Percentiles rank a stretch among this genome's conserved stretches.
Conservation (phyloP, 2,329 filamentous ascomycete genomes). For the Fusarium beomiforme region DNA sequence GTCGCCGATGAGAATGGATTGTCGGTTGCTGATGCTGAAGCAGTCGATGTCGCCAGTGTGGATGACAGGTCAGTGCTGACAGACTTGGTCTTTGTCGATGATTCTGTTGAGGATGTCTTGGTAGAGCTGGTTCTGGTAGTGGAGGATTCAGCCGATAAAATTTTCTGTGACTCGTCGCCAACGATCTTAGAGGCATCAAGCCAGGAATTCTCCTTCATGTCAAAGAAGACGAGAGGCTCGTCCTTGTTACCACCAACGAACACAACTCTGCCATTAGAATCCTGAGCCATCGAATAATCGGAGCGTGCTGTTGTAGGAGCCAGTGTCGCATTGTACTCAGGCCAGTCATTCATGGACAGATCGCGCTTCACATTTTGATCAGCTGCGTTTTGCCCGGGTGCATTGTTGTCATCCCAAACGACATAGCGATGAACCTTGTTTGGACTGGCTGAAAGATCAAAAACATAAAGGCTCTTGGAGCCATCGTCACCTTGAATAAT, state of each 20-base stretch:
- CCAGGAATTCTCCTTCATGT: slow-evolving; percentile 81
- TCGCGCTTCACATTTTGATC: slow-evolving; percentile 52
- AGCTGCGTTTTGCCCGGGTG: slow-evolving; percentile 57
- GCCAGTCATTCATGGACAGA: slow-evolving; percentile 73
- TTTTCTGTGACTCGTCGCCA: slow-evolving; percentile 55
- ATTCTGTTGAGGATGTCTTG: slow-evolving; percentile 34
- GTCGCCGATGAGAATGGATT: slow-evolving; percentile 39
- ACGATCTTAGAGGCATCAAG: slow-evolving; percentile 75
- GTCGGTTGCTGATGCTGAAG: slow-evolving; percentile 30
- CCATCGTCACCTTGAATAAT: slow-evolving; percentile 78
- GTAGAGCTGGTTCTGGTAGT: slow-evolving; percentile 27
- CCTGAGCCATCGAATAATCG: slow-evolving; percentile 76
- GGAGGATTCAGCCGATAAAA: slow-evolving; percentile 44
- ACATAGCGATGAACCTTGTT: slow-evolving; percentile 79
- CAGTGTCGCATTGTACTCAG: slow-evolving; percentile 78
- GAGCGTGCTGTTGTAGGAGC: slow-evolving; percentile 71
- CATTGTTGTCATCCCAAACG: slow-evolving; percentile 70
- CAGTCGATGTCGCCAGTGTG: slow-evolving; percentile 40
- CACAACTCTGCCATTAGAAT: slow-evolving; percentile 73
- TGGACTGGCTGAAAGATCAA: slow-evolving; percentile 78
- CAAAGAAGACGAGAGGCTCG: slow-evolving; percentile 79
- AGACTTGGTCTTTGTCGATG: slow-evolving; percentile 44
- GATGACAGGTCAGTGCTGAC: slow-evolving; percentile 36
- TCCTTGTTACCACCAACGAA: slow-evolving; percentile 79
- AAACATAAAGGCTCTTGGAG: slow-evolving; percentile 81